Evolutionary conservation across 495 filamentous ascomycete genomes (phyloP), one percentile per base, ranked within the genome.

Genomic region (Cudoniella acicularis): DNA sequence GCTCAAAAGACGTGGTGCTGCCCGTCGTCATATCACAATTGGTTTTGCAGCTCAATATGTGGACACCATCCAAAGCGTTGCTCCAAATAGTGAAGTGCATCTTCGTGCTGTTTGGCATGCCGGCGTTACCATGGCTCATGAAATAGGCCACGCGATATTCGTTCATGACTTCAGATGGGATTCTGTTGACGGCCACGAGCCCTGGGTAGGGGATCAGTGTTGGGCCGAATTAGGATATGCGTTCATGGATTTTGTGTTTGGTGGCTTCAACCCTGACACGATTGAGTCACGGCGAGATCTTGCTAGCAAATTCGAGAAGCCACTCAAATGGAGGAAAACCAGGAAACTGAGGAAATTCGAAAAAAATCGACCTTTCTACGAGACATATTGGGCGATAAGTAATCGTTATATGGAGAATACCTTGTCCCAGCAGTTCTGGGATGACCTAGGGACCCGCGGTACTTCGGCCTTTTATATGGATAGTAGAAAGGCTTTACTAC

Each of bases 1-100:
- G 10, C 13, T 24, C 2, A 54, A 25, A 41, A 9, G 16, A 0
- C n/a, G 20, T 24, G 45, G 59, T 8, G 8, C 26, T 10, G 40
- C 20, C 18, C 59, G 55, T 6, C 36, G 59, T 22, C 45, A 24
- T 8, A 22, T 66, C 4, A 30, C 52, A 11, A 41, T 63, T 18
- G 53, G 55, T 8, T 47, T 63, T 6, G 52, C 48, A 30, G 20
- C n/a, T 18, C 46, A 66, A 47, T 65, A 65, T 56, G 18, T 65
- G 3, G 22, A 56, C 8, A 51, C 63, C 13, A 42, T 62, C 3
- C 52, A 23, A 40, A 22, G 36, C 10, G 53, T 36, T 16, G 2
- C 36, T 2, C 10, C 11, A 13, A 17, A 48, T 0, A 57, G 48
- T 50, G 63, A 62, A 49, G 20, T 45, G 10, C 48, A 49, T 47